These are phyloP conservation scores for Paramyrothecium roridum DNA, from an alignment of 2,329 filamentous ascomycete species.

Conservation along the genomic window DNA sequence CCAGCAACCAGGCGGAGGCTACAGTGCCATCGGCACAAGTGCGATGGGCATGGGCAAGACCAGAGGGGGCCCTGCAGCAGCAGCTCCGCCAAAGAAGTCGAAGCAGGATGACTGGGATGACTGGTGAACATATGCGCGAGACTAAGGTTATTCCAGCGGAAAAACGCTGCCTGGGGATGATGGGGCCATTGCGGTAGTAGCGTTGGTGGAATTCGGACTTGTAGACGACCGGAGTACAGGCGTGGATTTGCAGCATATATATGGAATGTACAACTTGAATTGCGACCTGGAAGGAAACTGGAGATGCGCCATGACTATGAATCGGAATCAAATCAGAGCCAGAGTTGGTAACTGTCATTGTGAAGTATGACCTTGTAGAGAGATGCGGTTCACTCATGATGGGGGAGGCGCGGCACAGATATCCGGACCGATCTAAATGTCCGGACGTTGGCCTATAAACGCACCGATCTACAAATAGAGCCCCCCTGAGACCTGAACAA, in stretches of 20 bases:
- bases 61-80: constrained; percentile 19
- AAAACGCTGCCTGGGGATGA: background rate
- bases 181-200: background rate
- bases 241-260: constrained; percentile 13
- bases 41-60: constrained; percentile 55
- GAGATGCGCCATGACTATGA: too few species aligned
- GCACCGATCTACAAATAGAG: too few species aligned
- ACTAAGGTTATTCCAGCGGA: constrained; percentile 8
- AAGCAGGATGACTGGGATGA: constrained; percentile 64
- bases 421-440: too few species aligned
- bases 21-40: constrained; percentile 55
- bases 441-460: too few species aligned
- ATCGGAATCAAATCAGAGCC: too few species aligned
- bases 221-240: constrained; percentile 21
- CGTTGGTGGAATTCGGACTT: constrained; percentile 13
- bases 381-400: too few species aligned
- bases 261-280: background rate
- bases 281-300: too few species aligned
- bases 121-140: constrained; percentile 39
- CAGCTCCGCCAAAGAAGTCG: constrained; percentile 33
- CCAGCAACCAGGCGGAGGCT: constrained; percentile 25
- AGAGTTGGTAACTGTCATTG: too few species aligned
- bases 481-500: too few species aligned
- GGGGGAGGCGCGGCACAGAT: too few species aligned
- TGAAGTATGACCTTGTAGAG: too few species aligned